A percentile compares a stretch with the other conserved stretches of the same genome.
Conservation (phyloP, 1,284 basidiomycete species). For the Ceratorhiza oryzae-sativae region DNA sequence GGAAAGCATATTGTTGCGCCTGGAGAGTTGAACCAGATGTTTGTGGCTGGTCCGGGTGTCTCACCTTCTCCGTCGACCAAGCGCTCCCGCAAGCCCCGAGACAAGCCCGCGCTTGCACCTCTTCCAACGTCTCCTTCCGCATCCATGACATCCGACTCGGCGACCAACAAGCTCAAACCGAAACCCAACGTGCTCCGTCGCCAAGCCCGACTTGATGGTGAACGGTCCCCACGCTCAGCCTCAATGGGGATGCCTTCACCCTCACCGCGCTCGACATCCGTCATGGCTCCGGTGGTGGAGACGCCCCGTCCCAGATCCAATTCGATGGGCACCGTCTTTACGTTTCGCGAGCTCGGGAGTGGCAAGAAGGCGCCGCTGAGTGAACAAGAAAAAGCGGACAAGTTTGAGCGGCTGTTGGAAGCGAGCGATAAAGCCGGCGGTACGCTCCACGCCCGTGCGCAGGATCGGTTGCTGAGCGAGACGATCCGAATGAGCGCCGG, state of each 20-base stretch:
- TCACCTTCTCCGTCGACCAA: constrained; percentile 13
- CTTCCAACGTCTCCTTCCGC: background rate
- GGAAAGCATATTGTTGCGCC: constrained; percentile 37
- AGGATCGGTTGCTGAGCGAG: constrained; percentile 21
- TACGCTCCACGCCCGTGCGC: constrained; percentile 38
- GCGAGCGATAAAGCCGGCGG: constrained; percentile 42
- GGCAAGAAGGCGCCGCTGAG: background rate
- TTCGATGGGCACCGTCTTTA: constrained; percentile 34
- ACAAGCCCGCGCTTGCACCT: background rate
- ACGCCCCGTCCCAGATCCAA: constrained; percentile 19
- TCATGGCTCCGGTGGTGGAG: background rate
- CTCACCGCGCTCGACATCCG: background rate
- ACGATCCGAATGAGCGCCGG: background rate
- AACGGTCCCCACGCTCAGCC: constrained; percentile 21
- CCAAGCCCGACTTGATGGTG: constrained; percentile 8
- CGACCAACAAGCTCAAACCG: constrained; percentile 3
- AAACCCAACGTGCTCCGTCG: constrained; percentile 27
- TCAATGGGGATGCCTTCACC: constrained; percentile 36
- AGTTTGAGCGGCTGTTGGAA: constrained; percentile 42
- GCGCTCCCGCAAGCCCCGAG: constrained; percentile 20
- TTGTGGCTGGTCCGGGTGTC: background rate
- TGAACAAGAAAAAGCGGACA: constrained; percentile 41
- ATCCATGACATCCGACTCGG: background rate
- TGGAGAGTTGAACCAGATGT: constrained; percentile 8
- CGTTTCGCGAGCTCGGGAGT: constrained; percentile 21